phyloP scores from a whole-genome alignment of 345 rosid species.

The Eucalyptus brandiana region DNA sequence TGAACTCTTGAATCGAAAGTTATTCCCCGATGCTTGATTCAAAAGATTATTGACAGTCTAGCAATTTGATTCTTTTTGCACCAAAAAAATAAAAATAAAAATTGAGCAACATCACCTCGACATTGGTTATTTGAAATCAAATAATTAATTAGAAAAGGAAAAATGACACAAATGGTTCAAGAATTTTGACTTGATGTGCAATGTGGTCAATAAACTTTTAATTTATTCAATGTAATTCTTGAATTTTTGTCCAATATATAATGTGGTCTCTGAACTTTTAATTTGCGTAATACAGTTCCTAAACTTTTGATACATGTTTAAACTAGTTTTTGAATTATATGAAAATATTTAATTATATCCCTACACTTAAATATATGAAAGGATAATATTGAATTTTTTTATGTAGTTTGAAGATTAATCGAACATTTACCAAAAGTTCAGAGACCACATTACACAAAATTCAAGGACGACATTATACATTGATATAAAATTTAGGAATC shows the following conservation, averaged over 20 bases:
- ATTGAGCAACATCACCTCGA: not conserved
- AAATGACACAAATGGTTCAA: not conserved
- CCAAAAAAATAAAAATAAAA: not conserved
- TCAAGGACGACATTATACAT: too few species aligned
- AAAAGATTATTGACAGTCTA: not conserved
- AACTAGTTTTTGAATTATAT: not conserved
- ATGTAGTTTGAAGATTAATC: not conserved
- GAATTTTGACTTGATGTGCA: not conserved
- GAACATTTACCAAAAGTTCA: too few species aligned
- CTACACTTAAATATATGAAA: too few species aligned
- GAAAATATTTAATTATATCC: not conserved
- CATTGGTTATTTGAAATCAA: not conserved
- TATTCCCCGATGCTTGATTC: not conserved
- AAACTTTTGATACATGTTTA: too few species aligned
- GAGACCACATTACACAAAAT: not conserved
- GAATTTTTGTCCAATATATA: too few species aligned
- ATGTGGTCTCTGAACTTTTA: not conserved
- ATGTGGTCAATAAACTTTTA: too few species aligned
- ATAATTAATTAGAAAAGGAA: not conserved
- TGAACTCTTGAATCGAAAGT: not conserved
- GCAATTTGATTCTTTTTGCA: not conserved
- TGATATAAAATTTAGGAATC: not conserved
- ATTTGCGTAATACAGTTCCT: fast-evolving
- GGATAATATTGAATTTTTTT: not conserved
- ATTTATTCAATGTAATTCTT: not conserved